phyloP scores from a whole-genome alignment of 2,329 filamentous ascomycete species.

The Penicillium sp. region DNA sequence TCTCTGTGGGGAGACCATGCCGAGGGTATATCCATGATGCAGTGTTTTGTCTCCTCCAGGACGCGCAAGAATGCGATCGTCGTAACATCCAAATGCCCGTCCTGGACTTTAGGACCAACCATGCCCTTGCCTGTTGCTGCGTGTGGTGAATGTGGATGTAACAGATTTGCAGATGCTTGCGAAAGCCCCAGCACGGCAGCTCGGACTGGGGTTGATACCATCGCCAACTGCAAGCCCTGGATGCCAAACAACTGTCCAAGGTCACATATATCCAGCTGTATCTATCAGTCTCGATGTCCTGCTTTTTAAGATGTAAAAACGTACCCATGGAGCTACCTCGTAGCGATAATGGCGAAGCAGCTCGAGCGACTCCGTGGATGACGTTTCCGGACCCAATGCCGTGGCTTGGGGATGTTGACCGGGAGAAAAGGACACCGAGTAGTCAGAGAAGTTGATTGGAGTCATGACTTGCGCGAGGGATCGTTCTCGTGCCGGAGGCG shows the following conservation, averaged over 20 bases:
- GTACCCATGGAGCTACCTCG: conserved; percentile 50
- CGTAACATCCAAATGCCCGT: conserved; percentile 10
- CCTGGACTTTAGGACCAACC: neutral
- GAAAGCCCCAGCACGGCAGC: conserved; percentile 25
- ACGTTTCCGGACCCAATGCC: neutral
- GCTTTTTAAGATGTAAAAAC: conserved; percentile 10
- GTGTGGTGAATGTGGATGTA: neutral
- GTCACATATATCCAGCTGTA: conserved; percentile 48
- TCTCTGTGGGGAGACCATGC: conserved; percentile 15
- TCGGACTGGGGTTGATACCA: conserved; percentile 20
- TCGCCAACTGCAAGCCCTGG: conserved; percentile 33
- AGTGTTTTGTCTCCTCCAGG: conserved; percentile 15
- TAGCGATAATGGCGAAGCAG: conserved; percentile 50
- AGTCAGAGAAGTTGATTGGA: neutral
- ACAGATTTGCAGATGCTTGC: conserved; percentile 15
- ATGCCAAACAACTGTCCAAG: conserved; percentile 46
- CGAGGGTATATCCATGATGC: conserved; percentile 16
- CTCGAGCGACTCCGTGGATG: conserved; percentile 30
- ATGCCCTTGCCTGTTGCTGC: neutral
- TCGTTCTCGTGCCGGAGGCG: neutral
- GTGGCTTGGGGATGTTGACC: neutral
- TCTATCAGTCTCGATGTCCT: neutral
- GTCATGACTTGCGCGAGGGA: neutral
- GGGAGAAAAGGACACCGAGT: neutral
- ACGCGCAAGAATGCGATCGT: conserved; percentile 15